A percentile compares a stretch with the other conserved stretches of the same genome.
These are phyloP conservation scores for Piromyces sp. DNA, from an alignment of 192 early-diverging fungal species.

Conservation along the genomic window DNA sequence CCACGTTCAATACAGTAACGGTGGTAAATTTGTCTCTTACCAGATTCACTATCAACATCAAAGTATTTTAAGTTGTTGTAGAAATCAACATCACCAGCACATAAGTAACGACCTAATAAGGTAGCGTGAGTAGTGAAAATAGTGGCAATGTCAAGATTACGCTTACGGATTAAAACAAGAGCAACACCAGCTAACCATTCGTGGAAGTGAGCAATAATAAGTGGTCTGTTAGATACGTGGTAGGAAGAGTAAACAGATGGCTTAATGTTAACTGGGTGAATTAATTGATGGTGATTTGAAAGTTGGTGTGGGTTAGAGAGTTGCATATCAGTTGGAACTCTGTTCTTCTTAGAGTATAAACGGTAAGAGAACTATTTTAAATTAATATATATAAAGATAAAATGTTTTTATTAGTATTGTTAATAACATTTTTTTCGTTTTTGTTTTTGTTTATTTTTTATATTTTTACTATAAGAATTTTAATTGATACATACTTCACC, in stretches of 20 bases:
- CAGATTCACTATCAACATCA: conserved; percentile 87
- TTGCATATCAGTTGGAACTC: neutral
- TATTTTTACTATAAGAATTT: too few relatives aligned
- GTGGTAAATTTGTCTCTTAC: conserved; percentile 93
- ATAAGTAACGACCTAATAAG: conserved; percentile 83
- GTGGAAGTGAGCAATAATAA: conserved; percentile 87
- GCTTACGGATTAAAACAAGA: conserved; percentile 67
- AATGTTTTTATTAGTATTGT: too few relatives aligned
- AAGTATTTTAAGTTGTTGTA: conserved; percentile 88
- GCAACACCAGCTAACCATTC: conserved; percentile 92
- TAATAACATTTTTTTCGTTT: too few relatives aligned
- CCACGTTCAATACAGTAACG: conserved; percentile 90
- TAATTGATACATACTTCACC: conserved; percentile 38
- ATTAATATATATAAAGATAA: too few relatives aligned
- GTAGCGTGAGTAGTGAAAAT: conserved; percentile 96
- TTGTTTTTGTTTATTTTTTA: too few relatives aligned
- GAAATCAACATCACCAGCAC: conserved; percentile 88
- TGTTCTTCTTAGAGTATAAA: neutral
- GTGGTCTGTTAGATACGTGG: neutral
- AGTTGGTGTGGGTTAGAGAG: neutral
- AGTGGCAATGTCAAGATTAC: conserved; percentile 72
- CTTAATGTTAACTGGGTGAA: neutral
- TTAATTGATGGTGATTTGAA: neutral
- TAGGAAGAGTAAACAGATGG: neutral
- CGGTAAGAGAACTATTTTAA: neutral